Percentiles rank a stretch among this genome's conserved stretches.
These are phyloP conservation scores for Citrus medica DNA, from an alignment of 345 rosid species.

Conservation along the genomic window DNA sequence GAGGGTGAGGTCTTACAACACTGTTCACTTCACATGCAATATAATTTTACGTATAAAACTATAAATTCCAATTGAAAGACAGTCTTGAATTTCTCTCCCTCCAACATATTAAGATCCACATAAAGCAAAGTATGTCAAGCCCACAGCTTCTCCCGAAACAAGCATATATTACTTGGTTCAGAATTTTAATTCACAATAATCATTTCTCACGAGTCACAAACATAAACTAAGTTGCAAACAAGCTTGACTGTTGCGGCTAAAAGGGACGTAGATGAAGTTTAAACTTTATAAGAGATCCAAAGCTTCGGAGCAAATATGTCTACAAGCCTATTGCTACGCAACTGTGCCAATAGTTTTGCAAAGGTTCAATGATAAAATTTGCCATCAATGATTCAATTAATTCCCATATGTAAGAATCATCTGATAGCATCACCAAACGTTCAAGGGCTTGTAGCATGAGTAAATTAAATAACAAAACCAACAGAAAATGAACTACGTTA, in stretches of 20 bases:
- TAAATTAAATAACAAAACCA: neutral
- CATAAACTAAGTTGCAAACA: neutral
- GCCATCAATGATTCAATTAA: neutral
- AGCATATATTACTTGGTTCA: neutral
- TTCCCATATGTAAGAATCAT: neutral
- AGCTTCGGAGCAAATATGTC: neutral
- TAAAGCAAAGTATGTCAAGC: neutral
- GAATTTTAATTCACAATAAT: neutral
- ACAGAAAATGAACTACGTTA: conserved; percentile 21
- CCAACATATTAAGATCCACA: neutral
- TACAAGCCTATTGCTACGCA: neutral
- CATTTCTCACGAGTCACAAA: neutral
- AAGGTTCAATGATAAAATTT: neutral
- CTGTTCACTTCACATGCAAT: neutral
- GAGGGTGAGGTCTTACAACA: too few relatives aligned
- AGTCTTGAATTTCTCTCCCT: neutral
- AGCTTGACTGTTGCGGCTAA: neutral
- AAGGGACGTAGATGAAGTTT: neutral
- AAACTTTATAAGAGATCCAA: too few relatives aligned
- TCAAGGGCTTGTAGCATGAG: conserved; percentile 1
- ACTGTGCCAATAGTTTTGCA: neutral
- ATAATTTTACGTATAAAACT: neutral
- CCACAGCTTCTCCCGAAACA: too few relatives aligned
- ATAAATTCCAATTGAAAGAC: neutral
- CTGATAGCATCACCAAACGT: neutral